Conservation (phyloP, 345 rosid genomes). For the Populus deltoides region DNA sequence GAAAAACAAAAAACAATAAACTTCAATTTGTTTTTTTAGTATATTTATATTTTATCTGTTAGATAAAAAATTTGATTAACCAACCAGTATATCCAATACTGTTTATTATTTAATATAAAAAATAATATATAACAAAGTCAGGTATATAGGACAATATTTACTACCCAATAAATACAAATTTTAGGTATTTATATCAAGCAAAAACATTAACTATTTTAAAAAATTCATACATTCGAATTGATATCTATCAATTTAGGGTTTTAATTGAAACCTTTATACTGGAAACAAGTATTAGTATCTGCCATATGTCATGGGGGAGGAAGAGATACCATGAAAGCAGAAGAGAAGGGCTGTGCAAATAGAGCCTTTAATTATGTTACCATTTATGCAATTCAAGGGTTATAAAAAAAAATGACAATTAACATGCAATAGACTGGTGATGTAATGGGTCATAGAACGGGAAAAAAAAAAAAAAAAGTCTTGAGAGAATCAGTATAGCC, state of each 20-base stretch:
- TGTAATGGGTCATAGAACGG: background rate
- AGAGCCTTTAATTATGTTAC: background rate
- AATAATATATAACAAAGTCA: no score
- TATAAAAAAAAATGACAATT: background rate
- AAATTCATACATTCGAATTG: no score
- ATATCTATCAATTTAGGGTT: no score
- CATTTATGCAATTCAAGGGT: background rate
- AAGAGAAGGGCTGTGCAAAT: background rate
- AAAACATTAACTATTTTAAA: no score
- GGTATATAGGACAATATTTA: no score
- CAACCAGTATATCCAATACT: no score
- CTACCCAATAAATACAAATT: no score
- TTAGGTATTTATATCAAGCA: no score
- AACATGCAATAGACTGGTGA: background rate
- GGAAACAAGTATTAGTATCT: background rate
- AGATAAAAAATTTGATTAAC: no score
- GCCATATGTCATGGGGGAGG: background rate
- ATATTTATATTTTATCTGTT: no score
- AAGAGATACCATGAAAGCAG: background rate
- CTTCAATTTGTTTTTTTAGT: background rate
- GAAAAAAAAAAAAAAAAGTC: conserved; percentile 8
- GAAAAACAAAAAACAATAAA: background rate
- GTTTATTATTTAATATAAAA: no score
- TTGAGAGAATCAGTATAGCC: conserved; percentile 28
- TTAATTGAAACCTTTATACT: no score